Evolutionary conservation across 139 green algal genomes (phyloP).

Genomic region (Chlamydomonas schloesseri): DNA sequence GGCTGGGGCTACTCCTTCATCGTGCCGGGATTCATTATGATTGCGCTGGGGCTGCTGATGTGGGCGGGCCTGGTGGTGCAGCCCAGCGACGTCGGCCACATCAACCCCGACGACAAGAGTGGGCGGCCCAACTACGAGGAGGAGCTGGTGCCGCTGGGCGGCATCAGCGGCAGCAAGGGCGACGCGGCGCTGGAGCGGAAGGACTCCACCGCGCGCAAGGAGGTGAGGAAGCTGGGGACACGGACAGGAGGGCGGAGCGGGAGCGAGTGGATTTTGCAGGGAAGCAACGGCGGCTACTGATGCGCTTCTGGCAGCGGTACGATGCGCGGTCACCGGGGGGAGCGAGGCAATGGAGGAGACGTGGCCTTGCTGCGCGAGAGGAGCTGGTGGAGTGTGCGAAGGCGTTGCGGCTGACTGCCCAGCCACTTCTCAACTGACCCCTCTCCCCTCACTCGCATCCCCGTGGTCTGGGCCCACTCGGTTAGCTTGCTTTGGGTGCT

Average conservation of each 20-base stretch:
- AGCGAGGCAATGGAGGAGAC: too few relatives aligned
- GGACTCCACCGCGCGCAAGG: background rate
- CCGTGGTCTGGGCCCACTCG: too few relatives aligned
- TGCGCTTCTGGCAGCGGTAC: too few relatives aligned
- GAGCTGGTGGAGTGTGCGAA: too few relatives aligned
- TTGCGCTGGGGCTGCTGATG: conserved; percentile 67
- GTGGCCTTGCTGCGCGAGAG: too few relatives aligned
- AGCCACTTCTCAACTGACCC: too few relatives aligned
- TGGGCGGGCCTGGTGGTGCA: conserved; percentile 85
- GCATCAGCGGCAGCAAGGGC: background rate
- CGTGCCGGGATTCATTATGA: conserved; percentile 80
- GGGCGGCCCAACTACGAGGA: background rate
- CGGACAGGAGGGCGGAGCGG: background rate
- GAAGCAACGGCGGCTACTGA: too few relatives aligned
- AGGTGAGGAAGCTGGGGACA: background rate
- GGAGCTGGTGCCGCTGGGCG: conserved; percentile 5
- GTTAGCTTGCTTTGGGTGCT: too few relatives aligned
- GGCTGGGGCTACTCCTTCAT: conserved; percentile 96
- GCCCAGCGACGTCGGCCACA: conserved; percentile 82
- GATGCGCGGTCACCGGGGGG: too few relatives aligned
- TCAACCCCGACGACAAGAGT: conserved; percentile 30
- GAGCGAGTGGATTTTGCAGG: background rate
- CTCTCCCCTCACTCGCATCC: too few relatives aligned
- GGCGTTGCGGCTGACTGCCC: too few relatives aligned
- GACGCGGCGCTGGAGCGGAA: background rate